Percentiles rank a stretch among this genome's conserved stretches.
Conservation (phyloP, 1,284 basidiomycete genomes). For the Prillingera fragicola region DNA sequence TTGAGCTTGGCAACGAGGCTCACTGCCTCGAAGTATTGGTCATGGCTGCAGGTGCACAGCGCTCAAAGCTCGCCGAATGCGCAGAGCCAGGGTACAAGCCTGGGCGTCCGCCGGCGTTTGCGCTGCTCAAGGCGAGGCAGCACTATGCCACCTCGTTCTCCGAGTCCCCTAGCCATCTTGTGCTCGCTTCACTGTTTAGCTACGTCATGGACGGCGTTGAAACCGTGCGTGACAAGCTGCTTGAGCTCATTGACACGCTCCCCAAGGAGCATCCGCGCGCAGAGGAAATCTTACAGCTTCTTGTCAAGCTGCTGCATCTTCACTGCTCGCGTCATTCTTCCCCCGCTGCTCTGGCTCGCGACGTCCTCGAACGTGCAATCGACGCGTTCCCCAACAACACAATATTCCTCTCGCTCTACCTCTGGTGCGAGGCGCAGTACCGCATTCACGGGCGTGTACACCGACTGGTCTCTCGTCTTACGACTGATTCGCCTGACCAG, state of each 20-base stretch:
- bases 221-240: conserved; percentile 12
- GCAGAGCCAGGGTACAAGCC: conserved; percentile 1
- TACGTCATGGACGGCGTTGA: conserved; percentile 28
- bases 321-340: conserved; percentile 31
- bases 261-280: conserved; percentile 26
- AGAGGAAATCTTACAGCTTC: conserved; percentile 44
- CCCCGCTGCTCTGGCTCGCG: conserved; percentile 37
- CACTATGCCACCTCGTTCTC: conserved; percentile 14
- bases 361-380: conserved; percentile 45
- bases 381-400: conserved; percentile 48
- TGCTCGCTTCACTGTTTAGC: conserved; percentile 30
- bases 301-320: conserved; percentile 41
- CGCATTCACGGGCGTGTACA: conserved; percentile 48
- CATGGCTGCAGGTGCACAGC: conserved; percentile 23
- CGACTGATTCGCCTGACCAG: conserved; percentile 18
- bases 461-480: conserved; percentile 28
- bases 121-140: conserved; percentile 33
- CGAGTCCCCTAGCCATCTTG: conserved; percentile 15
- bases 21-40: conserved; percentile 28
- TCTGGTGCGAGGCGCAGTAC: conserved; percentile 45
- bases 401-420: conserved; percentile 47
- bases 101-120: conserved; percentile 14
- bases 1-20: conserved; percentile 19
- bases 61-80: conserved; percentile 1
- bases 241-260: conserved; percentile 10